Evolutionary conservation across 164 flowering plant species (phyloP).

Genomic region (grape (Vitis vinifera)): DNA sequence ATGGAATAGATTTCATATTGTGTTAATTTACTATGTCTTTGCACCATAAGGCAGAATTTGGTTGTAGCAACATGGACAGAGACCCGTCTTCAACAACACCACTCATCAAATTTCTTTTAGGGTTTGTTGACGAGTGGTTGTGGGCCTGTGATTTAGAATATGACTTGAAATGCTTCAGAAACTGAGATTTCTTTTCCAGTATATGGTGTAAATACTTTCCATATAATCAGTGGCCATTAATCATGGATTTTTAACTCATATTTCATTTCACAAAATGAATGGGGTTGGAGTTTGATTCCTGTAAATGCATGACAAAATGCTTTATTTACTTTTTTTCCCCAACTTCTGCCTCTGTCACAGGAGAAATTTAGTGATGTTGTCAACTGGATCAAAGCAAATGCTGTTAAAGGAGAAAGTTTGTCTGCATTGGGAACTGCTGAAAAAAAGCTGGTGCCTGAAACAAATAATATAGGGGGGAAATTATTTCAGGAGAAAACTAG

Average conservation of each 20-base stretch:
- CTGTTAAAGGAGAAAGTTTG: slow-evolving; percentile 40
- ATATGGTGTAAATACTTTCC: background rate
- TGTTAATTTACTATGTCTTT: background rate
- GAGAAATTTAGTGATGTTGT: slow-evolving; percentile 89
- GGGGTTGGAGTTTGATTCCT: background rate
- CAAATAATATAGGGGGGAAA: slow-evolving; percentile 34
- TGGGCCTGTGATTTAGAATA: background rate
- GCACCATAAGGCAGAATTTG: background rate
- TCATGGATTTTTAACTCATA: background rate
- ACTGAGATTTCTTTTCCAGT: background rate
- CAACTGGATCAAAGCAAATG: slow-evolving; percentile 80
- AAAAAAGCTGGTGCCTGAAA: slow-evolving; percentile 38
- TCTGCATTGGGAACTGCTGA: slow-evolving; percentile 26
- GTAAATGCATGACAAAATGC: background rate
- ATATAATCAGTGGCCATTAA: background rate
- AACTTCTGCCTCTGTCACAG: slow-evolving; percentile 32
- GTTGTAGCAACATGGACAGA: background rate
- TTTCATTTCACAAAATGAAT: background rate
- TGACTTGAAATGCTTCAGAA: background rate
- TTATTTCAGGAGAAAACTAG: slow-evolving; percentile 30
- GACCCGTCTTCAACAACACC: background rate
- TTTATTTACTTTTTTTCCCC: background rate
- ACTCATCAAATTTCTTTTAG: too few species aligned
- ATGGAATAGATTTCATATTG: background rate
- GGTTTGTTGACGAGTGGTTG: too few species aligned